Conservation (phyloP, 2,329 filamentous ascomycete species). For the Pseudocercospora vitis region DNA sequence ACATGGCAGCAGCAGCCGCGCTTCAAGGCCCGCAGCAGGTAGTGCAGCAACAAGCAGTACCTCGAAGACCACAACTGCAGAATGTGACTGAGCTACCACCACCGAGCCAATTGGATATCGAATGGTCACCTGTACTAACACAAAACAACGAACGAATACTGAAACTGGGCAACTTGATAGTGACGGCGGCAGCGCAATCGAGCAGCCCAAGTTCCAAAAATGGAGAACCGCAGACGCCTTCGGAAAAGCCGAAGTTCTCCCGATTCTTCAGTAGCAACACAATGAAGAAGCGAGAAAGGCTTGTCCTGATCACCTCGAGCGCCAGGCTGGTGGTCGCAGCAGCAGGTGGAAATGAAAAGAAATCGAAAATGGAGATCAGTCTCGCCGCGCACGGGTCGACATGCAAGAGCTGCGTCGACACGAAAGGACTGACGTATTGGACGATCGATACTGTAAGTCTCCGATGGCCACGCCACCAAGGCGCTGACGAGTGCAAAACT, state of each 20-base stretch:
- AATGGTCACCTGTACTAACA: constrained; percentile 95
- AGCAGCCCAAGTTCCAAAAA: constrained; percentile 72
- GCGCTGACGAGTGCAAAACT: constrained; percentile 22
- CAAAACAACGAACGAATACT: constrained; percentile 89
- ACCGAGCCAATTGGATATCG: constrained; percentile 94
- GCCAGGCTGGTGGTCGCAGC: constrained; percentile 87
- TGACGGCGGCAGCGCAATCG: constrained; percentile 74
- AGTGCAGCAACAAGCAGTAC: constrained; percentile 11
- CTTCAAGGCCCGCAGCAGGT: constrained; percentile 9
- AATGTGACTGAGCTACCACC: constrained; percentile 94
- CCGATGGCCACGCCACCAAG: background rate
- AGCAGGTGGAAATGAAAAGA: constrained; percentile 92
- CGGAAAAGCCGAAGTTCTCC: constrained; percentile 71
- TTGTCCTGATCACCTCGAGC: constrained; percentile 93
- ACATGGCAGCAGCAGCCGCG: constrained; percentile 25
- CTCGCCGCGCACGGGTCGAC: constrained; percentile 71
- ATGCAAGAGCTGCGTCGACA: constrained; percentile 78
- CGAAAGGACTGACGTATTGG: constrained; percentile 87
- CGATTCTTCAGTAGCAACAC: constrained; percentile 90
- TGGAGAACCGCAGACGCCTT: constrained; percentile 62
- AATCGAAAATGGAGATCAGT: constrained; percentile 88
- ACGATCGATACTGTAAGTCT: constrained; percentile 85
- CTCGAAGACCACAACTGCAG: constrained; percentile 63
- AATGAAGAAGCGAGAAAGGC: constrained; percentile 85
- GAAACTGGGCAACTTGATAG: constrained; percentile 87